A percentile compares a stretch with the other conserved stretches of the same genome.
These are phyloP conservation scores for Candida andamanensis DNA, from an alignment of 805 yeast genomes.

Conservation along the genomic window DNA sequence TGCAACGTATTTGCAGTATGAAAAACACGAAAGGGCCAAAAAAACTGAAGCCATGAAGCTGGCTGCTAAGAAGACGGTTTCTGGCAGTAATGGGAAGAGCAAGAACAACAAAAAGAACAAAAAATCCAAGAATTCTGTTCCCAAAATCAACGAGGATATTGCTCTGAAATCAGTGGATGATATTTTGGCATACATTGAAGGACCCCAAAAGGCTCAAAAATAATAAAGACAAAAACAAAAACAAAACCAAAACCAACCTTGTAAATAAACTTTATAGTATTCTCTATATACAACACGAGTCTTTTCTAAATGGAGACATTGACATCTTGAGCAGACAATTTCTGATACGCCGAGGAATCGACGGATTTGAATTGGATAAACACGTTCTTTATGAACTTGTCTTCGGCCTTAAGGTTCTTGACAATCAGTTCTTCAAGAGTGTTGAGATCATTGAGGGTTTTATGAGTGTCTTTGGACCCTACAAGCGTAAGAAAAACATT, in stretches of 20 bases:
- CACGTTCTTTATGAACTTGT: constrained; percentile 41
- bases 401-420: constrained; percentile 29
- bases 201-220: no score
- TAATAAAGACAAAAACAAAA: no score
- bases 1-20: constrained; percentile 41
- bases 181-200: constrained; percentile 66
- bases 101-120: constrained; percentile 5
- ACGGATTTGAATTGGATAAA: constrained; percentile 12
- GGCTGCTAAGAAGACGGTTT: constrained; percentile 1
- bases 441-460: constrained; percentile 25
- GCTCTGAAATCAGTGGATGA: constrained; percentile 68
- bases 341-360: constrained; percentile 1
- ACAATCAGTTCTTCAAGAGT: constrained; percentile 28
- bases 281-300: background rate
- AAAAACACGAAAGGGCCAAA: constrained; percentile 27
- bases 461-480: constrained; percentile 16
- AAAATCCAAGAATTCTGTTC: constrained; percentile 6
- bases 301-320: no score
- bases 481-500: constrained; percentile 28
- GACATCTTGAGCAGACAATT: constrained; percentile 5
- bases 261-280: constrained; percentile 1
- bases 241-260: no score
- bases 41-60: constrained; percentile 14
- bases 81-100: constrained; percentile 13
- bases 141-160: constrained; percentile 26